These are phyloP conservation scores for Blastomyces parvus DNA, from an alignment of 2,329 filamentous ascomycete genomes.

Conservation along the genomic window DNA sequence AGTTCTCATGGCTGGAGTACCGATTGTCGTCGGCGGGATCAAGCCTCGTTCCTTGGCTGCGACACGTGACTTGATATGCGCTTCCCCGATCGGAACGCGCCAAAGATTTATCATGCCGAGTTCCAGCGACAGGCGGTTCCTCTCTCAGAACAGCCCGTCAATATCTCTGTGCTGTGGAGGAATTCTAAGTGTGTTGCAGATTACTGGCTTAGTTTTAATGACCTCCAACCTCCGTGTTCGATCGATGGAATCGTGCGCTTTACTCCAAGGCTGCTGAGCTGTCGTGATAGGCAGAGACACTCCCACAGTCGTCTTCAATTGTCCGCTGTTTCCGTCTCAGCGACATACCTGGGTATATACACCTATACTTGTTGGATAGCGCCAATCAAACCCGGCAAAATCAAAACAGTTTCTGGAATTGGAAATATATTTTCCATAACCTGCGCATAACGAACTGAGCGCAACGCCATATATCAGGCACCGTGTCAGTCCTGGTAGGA, in stretches of 20 bases:
- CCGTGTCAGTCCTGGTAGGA: neutral
- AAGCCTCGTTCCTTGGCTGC: neutral
- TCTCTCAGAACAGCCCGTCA: neutral
- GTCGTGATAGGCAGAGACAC: neutral
- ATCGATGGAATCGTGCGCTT: neutral
- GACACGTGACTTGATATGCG: too few relatives aligned
- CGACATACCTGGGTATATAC: neutral
- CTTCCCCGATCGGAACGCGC: too few relatives aligned
- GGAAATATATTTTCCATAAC: neutral
- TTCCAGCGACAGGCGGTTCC: too few relatives aligned
- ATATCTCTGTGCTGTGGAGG: neutral
- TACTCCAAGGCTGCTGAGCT: neutral
- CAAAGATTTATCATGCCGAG: too few relatives aligned
- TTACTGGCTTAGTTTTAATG: neutral
- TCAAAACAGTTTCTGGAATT: neutral
- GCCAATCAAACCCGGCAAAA: neutral
- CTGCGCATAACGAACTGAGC: neutral
- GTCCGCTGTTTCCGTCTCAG: neutral
- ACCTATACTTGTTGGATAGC: neutral
- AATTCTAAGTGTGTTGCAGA: neutral
- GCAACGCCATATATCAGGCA: neutral
- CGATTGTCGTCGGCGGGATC: neutral
- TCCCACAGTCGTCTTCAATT: neutral
- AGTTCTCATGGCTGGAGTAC: neutral
- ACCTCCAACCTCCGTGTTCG: neutral